Evolutionary conservation across 176 grass and related monocot species (phyloP).

Genomic region (Pontederia crassipes): DNA sequence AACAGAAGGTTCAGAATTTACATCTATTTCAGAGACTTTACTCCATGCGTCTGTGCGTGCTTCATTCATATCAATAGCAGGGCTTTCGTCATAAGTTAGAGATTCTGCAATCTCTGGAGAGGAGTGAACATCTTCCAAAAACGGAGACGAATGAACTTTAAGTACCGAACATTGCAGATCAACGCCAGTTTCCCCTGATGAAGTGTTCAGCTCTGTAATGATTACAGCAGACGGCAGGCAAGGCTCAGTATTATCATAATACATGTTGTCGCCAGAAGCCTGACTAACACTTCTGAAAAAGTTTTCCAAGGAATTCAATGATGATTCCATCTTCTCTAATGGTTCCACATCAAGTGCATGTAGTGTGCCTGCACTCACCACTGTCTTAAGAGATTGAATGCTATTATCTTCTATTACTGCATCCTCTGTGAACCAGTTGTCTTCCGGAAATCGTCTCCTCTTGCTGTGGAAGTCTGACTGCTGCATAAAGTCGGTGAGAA

Average conservation of each 20-base stretch:
- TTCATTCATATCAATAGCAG: constrained; percentile 34
- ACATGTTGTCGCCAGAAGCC: constrained; percentile 42
- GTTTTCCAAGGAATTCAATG: constrained; percentile 78
- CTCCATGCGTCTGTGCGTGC: constrained; percentile 28
- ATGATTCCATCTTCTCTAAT: constrained; percentile 85
- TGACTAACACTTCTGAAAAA: constrained; percentile 54
- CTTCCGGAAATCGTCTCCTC: constrained; percentile 59
- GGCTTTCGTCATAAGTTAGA: constrained; percentile 53
- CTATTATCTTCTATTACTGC: constrained; percentile 3
- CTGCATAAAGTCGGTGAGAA: background rate
- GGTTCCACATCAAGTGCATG: constrained; percentile 40
- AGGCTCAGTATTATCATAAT: constrained; percentile 42
- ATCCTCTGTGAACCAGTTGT: constrained; percentile 22
- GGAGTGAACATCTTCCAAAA: constrained; percentile 37
- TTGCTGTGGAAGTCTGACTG: constrained; percentile 32
- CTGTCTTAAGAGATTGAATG: constrained; percentile 22
- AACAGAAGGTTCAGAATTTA: constrained; percentile 67
- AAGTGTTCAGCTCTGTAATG: constrained; percentile 50
- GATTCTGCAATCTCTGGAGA: constrained; percentile 44
- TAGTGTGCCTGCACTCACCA: constrained; percentile 2
- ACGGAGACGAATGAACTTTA: constrained; percentile 36
- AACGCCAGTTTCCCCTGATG: constrained; percentile 44
- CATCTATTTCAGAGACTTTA: constrained; percentile 78
- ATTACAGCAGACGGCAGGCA: constrained; percentile 45
- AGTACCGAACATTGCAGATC: constrained; percentile 24